Conservation (phyloP, 2,329 filamentous ascomycete species). For the Aspergillus tubingensis region DNA sequence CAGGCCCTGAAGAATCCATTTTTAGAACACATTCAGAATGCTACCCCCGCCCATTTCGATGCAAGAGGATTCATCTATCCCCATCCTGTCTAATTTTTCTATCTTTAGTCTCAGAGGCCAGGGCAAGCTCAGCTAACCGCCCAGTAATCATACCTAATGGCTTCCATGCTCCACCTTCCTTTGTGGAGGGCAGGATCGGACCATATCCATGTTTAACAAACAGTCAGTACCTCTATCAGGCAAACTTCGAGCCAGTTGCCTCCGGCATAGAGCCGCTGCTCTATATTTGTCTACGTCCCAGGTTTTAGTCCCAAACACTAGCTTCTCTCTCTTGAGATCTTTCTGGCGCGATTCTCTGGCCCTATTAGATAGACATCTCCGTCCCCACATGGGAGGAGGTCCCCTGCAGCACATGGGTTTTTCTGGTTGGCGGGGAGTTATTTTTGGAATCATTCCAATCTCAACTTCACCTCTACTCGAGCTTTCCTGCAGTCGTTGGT, state of each 20-base stretch:
- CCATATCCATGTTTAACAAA: background rate
- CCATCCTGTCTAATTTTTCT: background rate
- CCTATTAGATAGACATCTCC: background rate
- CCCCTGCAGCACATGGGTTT: background rate
- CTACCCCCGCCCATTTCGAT: background rate
- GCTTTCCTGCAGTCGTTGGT: background rate
- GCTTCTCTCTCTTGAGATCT: background rate
- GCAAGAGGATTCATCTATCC: background rate
- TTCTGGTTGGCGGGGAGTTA: background rate
- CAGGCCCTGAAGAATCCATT: conserved; percentile 4
- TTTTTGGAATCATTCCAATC: conserved; percentile 13
- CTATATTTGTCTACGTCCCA: background rate
- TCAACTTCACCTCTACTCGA: conserved; percentile 9
- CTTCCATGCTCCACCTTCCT: background rate
- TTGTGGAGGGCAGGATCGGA: background rate
- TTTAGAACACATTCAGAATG: conserved; percentile 6
- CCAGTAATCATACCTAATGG: background rate
- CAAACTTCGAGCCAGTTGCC: background rate
- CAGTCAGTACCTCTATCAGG: background rate
- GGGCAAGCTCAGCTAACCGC: background rate
- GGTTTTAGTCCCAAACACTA: background rate
- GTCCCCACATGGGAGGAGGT: background rate
- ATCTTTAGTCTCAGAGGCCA: background rate
- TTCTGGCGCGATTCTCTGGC: background rate
- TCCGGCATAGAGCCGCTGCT: background rate